Evolutionary conservation across 139 green algal species (phyloP).

Genomic region (Parachlorella kessleri): DNA sequence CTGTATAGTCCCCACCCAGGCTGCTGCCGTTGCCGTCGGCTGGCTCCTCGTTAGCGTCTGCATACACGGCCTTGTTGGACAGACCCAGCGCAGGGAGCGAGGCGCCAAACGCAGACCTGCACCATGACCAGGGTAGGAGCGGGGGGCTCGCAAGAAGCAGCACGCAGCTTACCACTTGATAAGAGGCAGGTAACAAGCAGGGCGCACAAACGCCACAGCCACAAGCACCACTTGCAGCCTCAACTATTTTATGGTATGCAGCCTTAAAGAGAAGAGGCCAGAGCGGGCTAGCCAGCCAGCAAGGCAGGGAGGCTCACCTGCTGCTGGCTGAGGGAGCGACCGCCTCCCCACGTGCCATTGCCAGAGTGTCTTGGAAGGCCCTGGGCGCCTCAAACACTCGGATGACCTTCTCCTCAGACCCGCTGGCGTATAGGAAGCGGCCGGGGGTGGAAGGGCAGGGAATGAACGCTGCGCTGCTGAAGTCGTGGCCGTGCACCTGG

Average conservation of each 20-base stretch:
- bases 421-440: constrained; percentile 67
- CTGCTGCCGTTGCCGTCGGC: constrained; percentile 19
- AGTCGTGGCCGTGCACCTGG: constrained; percentile 94
- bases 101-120: constrained; percentile 62
- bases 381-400: constrained; percentile 88
- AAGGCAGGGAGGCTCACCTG: neutral
- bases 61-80: constrained; percentile 89
- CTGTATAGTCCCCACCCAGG: constrained; percentile 52
- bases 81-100: constrained; percentile 87
- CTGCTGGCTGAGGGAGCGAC: constrained; percentile 2
- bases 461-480: constrained; percentile 73
- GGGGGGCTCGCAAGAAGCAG: too few relatives aligned
- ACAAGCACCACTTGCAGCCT: too few relatives aligned
- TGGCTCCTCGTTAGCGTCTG: constrained; percentile 17
- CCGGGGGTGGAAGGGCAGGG: neutral
- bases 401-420: constrained; percentile 96
- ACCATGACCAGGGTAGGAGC: neutral
- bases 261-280: too few relatives aligned
- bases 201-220: too few relatives aligned
- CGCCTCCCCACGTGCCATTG: constrained; percentile 24
- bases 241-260: too few relatives aligned
- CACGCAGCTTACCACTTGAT: too few relatives aligned
- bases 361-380: constrained; percentile 66
- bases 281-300: too few relatives aligned
- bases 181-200: too few relatives aligned